Conservation (phyloP, 495 filamentous ascomycete species). For the Friedmanniomyces simplex region DNA sequence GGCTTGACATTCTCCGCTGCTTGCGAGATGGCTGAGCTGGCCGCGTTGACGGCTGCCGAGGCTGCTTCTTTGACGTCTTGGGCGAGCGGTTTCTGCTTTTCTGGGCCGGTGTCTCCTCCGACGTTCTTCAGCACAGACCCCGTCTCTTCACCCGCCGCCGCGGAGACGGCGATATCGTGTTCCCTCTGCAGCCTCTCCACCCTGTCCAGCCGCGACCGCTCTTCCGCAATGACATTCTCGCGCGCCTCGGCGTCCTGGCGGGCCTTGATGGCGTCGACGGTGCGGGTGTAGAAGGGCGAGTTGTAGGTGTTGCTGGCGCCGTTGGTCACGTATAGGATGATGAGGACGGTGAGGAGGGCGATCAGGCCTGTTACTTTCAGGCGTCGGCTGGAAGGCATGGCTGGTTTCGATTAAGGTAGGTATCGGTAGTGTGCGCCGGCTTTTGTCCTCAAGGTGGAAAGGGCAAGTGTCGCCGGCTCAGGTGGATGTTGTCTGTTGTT, state of each 20-base stretch:
- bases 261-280: constrained; percentile 38
- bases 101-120: background rate
- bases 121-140: constrained; percentile 14
- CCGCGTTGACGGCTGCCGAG: background rate
- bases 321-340: constrained; percentile 51
- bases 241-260: constrained; percentile 21
- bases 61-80: constrained; percentile 6
- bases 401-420: background rate
- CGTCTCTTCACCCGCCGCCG: background rate
- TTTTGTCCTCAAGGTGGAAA: background rate
- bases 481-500: too few relatives aligned
- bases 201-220: constrained; percentile 21
- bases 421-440: background rate
- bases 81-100: background rate
- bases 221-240: constrained; percentile 30
- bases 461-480: too few relatives aligned
- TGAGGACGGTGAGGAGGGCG: constrained; percentile 45
- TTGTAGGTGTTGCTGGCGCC: constrained; percentile 32
- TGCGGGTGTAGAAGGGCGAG: constrained; percentile 47
- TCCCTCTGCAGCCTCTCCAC: constrained; percentile 17
- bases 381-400: constrained; percentile 64
- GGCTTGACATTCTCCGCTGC: constrained; percentile 26
- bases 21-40: background rate
- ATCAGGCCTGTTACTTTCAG: constrained; percentile 49
- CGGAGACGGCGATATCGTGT: constrained; percentile 13